Conservation (phyloP, 768 basidiomycete genomes). For the Lactifluus volemus region DNA sequence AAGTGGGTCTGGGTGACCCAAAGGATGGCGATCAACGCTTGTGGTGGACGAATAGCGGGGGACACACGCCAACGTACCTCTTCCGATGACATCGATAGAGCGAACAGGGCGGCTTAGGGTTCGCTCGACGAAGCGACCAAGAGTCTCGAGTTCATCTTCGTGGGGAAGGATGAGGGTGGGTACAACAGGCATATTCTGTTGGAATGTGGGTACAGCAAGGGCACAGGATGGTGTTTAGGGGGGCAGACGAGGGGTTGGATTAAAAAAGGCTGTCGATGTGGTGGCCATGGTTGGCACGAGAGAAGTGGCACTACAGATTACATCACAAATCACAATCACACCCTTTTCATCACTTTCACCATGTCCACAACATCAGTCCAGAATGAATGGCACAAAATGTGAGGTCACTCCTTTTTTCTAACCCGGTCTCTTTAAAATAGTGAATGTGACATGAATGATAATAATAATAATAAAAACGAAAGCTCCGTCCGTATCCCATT, state of each 20-base stretch:
- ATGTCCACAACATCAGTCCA: conserved; percentile 16
- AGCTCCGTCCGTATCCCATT: conserved; percentile 66
- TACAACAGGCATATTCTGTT: conserved; percentile 3
- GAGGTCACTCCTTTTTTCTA: conserved; percentile 20
- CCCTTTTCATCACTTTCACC: no score
- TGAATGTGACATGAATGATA: not conserved
- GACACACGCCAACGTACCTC: conserved; percentile 13
- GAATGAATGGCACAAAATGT: conserved; percentile 48
- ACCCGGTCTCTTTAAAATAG: not conserved
- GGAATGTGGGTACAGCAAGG: not conserved
- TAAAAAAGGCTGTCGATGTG: not conserved
- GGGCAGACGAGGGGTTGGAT: not conserved
- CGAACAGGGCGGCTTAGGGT: conserved; percentile 15
- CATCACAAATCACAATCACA: not conserved
- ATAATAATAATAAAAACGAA: not conserved
- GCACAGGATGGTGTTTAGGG: not conserved
- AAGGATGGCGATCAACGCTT: not conserved
- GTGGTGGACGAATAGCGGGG: not conserved
- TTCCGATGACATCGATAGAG: conserved; percentile 22
- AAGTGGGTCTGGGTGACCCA: conserved; percentile 2
- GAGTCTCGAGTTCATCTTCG: conserved; percentile 18
- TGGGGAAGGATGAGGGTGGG: conserved; percentile 10
- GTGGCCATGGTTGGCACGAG: not conserved
- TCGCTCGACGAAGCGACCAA: conserved; percentile 18
- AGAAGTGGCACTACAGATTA: no score